phyloP scores from a whole-genome alignment of 2,329 filamentous ascomycete genomes.

The Neofusicoccum cordaticola region DNA sequence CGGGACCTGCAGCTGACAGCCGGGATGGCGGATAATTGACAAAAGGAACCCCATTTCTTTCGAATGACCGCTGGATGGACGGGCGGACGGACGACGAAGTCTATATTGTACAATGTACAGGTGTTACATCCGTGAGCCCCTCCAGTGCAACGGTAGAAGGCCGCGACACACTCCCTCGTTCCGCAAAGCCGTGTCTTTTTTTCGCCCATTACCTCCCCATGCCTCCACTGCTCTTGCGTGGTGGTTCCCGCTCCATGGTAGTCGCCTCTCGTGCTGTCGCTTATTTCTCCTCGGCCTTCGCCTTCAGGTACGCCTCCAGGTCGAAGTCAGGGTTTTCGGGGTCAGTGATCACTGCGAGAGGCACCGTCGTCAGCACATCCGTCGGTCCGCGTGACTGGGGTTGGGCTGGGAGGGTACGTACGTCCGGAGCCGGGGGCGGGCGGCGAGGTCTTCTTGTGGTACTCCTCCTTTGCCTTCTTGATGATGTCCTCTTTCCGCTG shows the following conservation, averaged over 20 bases:
- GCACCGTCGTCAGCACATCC: not conserved
- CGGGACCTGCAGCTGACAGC: not conserved
- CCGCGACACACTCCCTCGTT: constrained; percentile 24
- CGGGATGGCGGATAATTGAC: not conserved
- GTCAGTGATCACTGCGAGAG: constrained; percentile 48
- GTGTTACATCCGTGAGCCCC: constrained; percentile 29
- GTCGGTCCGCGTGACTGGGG: not conserved
- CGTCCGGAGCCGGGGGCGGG: constrained; percentile 33
- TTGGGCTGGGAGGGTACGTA: constrained; percentile 31
- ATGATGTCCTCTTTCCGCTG: constrained; percentile 90
- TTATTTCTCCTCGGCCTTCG: constrained; percentile 50
- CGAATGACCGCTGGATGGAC: constrained; percentile 4
- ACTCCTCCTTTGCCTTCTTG: constrained; percentile 88
- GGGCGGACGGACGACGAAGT: constrained; percentile 22
- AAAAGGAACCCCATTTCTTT: constrained; percentile 10
- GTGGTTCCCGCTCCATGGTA: not conserved
- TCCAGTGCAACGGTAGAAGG: constrained; percentile 4
- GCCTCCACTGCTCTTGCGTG: constrained; percentile 1
- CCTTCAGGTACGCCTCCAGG: constrained; percentile 77
- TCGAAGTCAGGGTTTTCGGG: constrained; percentile 88
- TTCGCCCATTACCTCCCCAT: constrained; percentile 10
- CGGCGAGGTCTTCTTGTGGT: constrained; percentile 69
- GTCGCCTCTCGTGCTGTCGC: not conserved
- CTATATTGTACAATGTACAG: constrained; percentile 45
- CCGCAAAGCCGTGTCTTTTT: constrained; percentile 13